A percentile compares a stretch with the other conserved stretches of the same genome.
Evolutionary conservation across 2,329 filamentous ascomycete species (phyloP).

Genomic region (Sclerotinia nivalis): DNA sequence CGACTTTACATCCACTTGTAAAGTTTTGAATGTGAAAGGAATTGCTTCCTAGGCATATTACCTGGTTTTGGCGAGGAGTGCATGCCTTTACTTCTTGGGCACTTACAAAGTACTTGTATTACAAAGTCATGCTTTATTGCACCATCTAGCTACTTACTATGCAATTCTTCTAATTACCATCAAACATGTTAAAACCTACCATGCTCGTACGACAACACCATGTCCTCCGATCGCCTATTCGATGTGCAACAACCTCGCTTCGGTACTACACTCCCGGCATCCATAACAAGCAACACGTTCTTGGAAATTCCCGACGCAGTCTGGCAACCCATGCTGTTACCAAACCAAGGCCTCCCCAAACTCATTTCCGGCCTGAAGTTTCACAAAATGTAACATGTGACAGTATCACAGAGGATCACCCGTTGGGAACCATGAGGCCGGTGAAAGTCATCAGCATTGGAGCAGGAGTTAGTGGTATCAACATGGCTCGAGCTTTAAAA

Average conservation of each 20-base stretch:
- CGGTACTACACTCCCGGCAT: neutral
- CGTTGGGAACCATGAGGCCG: conserved; percentile 24
- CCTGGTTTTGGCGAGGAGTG: neutral
- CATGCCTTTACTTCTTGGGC: neutral
- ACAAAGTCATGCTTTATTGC: neutral
- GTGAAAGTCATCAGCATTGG: conserved; percentile 46
- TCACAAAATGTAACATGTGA: neutral
- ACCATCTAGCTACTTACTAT: neutral
- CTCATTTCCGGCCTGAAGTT: neutral
- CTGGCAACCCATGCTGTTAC: neutral
- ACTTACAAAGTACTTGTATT: neutral
- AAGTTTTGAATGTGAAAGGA: neutral
- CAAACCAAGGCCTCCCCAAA: neutral
- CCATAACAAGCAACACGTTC: neutral
- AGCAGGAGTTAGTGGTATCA: conserved; percentile 50
- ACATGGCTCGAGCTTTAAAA: conserved; percentile 50
- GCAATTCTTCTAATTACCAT: neutral
- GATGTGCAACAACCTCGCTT: neutral
- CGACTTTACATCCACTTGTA: neutral
- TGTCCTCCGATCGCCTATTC: neutral
- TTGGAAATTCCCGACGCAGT: neutral
- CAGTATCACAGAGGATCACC: conserved; percentile 22
- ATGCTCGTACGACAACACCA: neutral
- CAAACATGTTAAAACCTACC: neutral
- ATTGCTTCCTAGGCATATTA: neutral